Percentiles rank a stretch among this genome's conserved stretches.
Conservation (phyloP, 2,329 filamentous ascomycete species). For the Penicillium sp. region DNA sequence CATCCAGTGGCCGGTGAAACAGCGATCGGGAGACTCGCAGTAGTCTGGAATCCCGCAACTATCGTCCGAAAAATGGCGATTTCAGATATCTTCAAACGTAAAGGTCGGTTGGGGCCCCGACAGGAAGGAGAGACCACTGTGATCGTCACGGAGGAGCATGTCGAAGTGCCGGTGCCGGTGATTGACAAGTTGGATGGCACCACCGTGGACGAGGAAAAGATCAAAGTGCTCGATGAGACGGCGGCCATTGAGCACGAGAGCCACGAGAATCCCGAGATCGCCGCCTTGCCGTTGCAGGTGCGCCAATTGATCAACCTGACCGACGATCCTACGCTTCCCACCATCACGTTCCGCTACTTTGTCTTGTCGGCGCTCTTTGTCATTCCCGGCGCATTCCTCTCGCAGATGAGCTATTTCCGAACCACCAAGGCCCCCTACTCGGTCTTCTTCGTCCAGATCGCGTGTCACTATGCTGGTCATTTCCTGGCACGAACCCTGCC, state of each 20-base stretch:
- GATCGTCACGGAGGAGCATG: background rate
- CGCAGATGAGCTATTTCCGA: conserved; percentile 51
- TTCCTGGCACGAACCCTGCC: conserved; percentile 50
- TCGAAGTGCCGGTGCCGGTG: background rate
- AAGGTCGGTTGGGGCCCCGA: background rate
- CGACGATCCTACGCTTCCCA: conserved; percentile 52
- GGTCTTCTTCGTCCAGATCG: conserved; percentile 57
- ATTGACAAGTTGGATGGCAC: conserved; percentile 2
- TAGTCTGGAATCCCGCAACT: no score
- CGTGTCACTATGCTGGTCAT: conserved; percentile 49
- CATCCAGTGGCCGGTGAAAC: no score
- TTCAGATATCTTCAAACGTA: conserved; percentile 7
- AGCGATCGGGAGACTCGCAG: no score
- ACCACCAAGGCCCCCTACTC: conserved; percentile 56
- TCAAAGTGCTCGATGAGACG: conserved; percentile 13
- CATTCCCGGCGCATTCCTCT: conserved; percentile 53
- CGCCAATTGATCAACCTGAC: conserved; percentile 53
- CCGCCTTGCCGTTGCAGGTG: conserved; percentile 51
- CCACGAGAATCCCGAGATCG: conserved; percentile 48
- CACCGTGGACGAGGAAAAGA: conserved; percentile 15
- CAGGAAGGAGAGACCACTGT: background rate
- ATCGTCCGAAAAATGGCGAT: conserved; percentile 6
- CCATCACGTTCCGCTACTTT: conserved; percentile 57
- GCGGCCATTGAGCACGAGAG: conserved; percentile 21
- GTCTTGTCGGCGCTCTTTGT: conserved; percentile 51